These are phyloP conservation scores for Phaeosphaeria sp. DNA, from an alignment of 2,329 filamentous ascomycete species.

Conservation along the genomic window DNA sequence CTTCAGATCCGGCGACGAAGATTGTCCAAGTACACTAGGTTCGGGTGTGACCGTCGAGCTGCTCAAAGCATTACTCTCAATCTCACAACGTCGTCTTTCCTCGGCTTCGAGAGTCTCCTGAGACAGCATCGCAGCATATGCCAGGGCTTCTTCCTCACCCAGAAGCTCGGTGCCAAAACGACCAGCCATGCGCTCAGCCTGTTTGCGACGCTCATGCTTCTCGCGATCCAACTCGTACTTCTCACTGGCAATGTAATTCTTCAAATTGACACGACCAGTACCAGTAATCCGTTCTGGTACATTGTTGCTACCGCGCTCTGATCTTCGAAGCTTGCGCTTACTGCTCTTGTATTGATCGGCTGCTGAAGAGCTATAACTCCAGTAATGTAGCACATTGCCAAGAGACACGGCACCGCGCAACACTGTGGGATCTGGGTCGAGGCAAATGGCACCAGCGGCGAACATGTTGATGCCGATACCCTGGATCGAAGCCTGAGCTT, in stretches of 20 bases:
- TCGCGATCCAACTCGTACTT: constrained; percentile 79
- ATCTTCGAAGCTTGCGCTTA: constrained; percentile 79
- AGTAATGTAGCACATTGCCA: constrained; percentile 87
- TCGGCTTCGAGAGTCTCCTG: constrained; percentile 62
- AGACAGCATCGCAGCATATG: constrained; percentile 68
- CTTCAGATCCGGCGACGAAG: constrained; percentile 38
- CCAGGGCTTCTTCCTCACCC: constrained; percentile 66
- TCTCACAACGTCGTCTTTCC: constrained; percentile 54
- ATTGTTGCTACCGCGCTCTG: constrained; percentile 68
- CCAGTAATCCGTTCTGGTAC: constrained; percentile 64
- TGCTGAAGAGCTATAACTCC: constrained; percentile 86
- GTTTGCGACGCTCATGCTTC: constrained; percentile 68
- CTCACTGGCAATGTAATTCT: constrained; percentile 87
- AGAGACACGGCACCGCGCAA: constrained; percentile 87
- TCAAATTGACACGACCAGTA: constrained; percentile 72
- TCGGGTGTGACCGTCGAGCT: constrained; percentile 48
- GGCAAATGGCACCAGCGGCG: constrained; percentile 79
- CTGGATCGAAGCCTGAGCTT: constrained; percentile 70
- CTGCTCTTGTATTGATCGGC: constrained; percentile 75
- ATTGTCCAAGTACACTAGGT: constrained; percentile 33
- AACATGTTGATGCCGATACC: constrained; percentile 77
- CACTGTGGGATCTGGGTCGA: constrained; percentile 86
- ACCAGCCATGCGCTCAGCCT: constrained; percentile 73
- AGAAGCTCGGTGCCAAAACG: constrained; percentile 85
- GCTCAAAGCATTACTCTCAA: constrained; percentile 48